phyloP scores from a whole-genome alignment of 2,329 filamentous ascomycete species.

The Exophiala sp. region DNA sequence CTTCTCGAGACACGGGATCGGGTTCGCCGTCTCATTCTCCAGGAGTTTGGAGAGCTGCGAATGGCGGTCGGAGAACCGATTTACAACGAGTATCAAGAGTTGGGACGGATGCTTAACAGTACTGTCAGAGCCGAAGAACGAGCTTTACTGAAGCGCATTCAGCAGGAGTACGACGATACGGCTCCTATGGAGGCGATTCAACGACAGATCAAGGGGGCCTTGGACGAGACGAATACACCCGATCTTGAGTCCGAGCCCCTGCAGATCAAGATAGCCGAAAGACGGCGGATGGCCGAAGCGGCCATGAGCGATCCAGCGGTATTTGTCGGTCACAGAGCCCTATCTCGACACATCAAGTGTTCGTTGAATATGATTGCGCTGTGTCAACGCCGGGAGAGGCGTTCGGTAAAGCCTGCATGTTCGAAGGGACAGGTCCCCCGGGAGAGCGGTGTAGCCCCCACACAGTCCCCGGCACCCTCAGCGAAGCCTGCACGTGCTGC shows the following conservation, averaged over 20 bases:
- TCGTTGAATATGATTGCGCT: constrained; percentile 4
- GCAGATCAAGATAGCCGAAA: constrained; percentile 3
- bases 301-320: constrained; percentile 1
- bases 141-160: constrained; percentile 2
- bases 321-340: constrained; percentile 1
- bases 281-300: constrained; percentile 4
- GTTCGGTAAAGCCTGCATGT: background rate
- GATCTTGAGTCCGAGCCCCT: background rate
- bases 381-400: constrained; percentile 1
- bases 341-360: constrained; percentile 5
- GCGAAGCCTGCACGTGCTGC: background rate
- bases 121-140: constrained; percentile 1
- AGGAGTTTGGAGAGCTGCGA: background rate
- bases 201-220: constrained; percentile 1
- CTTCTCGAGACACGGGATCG: constrained; percentile 4
- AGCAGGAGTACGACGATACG: constrained; percentile 2
- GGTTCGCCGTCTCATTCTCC: constrained; percentile 1
- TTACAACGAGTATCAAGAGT: background rate
- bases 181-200: constrained; percentile 2
- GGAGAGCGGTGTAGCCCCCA: background rate
- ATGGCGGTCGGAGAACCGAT: constrained; percentile 4
- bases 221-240: background rate
- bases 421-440: background rate
- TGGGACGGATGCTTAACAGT: constrained; percentile 3
- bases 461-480: background rate